These are phyloP conservation scores for Acer negundo DNA, from an alignment of 345 rosid species.

Conservation along the genomic window DNA sequence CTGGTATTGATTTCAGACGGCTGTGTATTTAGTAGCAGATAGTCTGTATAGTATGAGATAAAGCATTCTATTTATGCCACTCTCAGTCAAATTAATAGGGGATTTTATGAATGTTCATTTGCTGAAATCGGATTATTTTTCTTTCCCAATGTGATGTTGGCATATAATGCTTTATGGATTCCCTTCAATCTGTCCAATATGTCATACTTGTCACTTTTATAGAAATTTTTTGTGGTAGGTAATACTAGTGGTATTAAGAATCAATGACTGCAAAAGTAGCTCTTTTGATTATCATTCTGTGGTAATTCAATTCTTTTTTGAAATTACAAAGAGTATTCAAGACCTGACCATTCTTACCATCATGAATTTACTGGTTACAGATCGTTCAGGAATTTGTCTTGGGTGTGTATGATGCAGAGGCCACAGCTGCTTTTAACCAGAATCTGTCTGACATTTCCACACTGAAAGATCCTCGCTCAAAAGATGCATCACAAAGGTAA, in stretches of 20 bases:
- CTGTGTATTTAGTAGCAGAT: background rate
- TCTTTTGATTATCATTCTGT: background rate
- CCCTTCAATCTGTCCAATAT: background rate
- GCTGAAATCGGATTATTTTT: background rate
- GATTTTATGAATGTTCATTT: background rate
- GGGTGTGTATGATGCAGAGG: constrained; percentile 79
- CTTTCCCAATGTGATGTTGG: background rate
- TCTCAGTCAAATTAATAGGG: background rate
- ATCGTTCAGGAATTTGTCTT: constrained; percentile 77
- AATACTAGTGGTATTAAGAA: background rate
- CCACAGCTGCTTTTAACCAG: constrained; percentile 74
- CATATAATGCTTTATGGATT: background rate
- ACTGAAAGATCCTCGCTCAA: constrained; percentile 75
- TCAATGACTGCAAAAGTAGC: background rate
- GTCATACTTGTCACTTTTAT: background rate
- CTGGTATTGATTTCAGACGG: background rate
- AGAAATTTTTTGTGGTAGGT: background rate
- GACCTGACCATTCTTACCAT: background rate
- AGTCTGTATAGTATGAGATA: background rate
- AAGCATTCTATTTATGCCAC: background rate
- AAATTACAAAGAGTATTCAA: background rate
- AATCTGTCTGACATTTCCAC: constrained; percentile 71
- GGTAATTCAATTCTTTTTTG: background rate
- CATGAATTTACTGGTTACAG: constrained; percentile 38
- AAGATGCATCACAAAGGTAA: constrained; percentile 87